Base-by-base conservation (phyloP, 805 yeast genomes). In the Candida andamanensis region DNA sequence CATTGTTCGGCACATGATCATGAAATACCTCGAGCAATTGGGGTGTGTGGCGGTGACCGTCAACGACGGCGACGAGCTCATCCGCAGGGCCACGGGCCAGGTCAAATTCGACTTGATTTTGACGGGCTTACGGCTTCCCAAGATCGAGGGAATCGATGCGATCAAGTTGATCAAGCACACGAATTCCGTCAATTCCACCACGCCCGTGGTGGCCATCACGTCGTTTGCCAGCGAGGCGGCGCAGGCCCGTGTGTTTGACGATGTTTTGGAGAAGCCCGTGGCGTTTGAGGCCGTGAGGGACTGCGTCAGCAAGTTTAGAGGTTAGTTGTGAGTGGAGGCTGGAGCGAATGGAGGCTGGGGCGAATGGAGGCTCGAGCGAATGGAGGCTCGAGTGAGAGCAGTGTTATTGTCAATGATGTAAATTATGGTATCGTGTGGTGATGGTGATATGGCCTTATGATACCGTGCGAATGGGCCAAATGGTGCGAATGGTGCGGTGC, bases 41-140 rank as follows among this genome's bases (percentile, higher is more conserved):
- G 95, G 94, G 1, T 86, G 95, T 58, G 76, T 80, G 9, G 95
- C 86, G 6, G 83, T 85, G 4, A 66, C 83, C 2, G 82, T 85
- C 5, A 64, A 78, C 0, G 78, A 78, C 37, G 95, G 95, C 1
- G 90, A 86, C 39, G 96, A 87, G 39, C 65, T 87, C 37, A 73
- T 87, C 10, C 69, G 92, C 38, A 62, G 92, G 35, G 85, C 86
- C 5, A 82, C 95, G 0, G 83, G 94, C 22, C 80, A 79, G 32
- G 83, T 85, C 13, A 80, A 77, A 49, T 90, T 86, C 61, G 97
- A 89, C 56, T 44, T 87, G 24, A 85, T 89, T 17, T 66, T 89
- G 37, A 78, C 92, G 0, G 92, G 90, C 2, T 64, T 82, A 33
- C 74, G 74, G 42, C 60, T 83, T 15, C 74, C 83, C 11, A 79